Evolutionary conservation across 352 stramenopile genomes (phyloP).

Genomic region (Blastocystis sp.): DNA sequence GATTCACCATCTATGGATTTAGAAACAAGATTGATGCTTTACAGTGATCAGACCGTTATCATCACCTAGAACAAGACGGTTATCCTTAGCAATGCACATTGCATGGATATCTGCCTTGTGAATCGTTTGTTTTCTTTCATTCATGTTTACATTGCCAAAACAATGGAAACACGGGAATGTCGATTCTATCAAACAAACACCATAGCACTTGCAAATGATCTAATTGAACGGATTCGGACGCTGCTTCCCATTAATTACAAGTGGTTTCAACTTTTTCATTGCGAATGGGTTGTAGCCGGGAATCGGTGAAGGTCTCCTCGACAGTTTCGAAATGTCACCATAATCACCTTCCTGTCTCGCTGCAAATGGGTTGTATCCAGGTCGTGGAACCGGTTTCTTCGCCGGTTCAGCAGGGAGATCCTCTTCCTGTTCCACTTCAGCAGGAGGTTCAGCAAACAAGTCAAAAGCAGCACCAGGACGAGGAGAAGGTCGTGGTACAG

Average conservation of each 20-base stretch:
- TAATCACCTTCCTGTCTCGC: slow-evolving; percentile 24
- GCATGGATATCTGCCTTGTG: background rate
- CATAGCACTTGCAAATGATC: background rate
- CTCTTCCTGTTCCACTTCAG: background rate
- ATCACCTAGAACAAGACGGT: background rate
- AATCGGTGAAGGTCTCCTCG: background rate
- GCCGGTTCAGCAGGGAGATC: background rate
- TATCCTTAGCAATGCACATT: background rate
- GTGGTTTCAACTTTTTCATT: background rate
- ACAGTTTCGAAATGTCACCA: background rate
- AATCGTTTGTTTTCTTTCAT: background rate
- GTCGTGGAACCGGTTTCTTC: background rate
- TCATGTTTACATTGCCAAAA: too few relatives aligned
- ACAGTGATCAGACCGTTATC: background rate
- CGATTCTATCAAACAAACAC: background rate
- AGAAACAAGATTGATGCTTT: too few relatives aligned
- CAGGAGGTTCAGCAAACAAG: background rate
- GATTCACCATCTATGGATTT: background rate
- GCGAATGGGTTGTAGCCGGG: slow-evolving; percentile 19
- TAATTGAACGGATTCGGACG: slow-evolving; percentile 29
- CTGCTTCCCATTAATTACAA: slow-evolving; percentile 22
- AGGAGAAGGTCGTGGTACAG: background rate
- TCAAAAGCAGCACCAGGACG: background rate
- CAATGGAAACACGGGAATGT: background rate
- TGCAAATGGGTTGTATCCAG: slow-evolving; percentile 41